Evolutionary conservation across 371 early-diverging fungal genomes (phyloP).

Genomic region (Mortierella sp.): DNA sequence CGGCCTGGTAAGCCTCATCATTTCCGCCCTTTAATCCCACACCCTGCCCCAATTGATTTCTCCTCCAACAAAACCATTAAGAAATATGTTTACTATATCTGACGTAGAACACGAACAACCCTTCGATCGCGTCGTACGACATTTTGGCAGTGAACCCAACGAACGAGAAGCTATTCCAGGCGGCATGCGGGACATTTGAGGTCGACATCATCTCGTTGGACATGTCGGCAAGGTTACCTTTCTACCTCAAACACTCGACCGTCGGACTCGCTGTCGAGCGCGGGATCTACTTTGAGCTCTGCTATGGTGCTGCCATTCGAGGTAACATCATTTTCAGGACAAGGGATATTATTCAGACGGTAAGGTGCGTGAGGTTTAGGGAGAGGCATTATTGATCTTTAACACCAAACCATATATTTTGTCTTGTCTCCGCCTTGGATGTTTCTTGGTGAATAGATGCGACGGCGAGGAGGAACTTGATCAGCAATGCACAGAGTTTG

Average conservation of each 20-base stretch:
- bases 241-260: conserved; percentile 77
- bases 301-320: conserved; percentile 81
- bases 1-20: conserved; percentile 64
- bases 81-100: neutral
- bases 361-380: neutral
- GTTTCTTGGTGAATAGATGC: conserved; percentile 60
- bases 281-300: conserved; percentile 91
- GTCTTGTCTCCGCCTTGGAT: neutral
- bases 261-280: conserved; percentile 80
- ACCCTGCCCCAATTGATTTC: neutral
- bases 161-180: conserved; percentile 81
- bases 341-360: too few species aligned
- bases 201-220: conserved; percentile 94
- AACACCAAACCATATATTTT: neutral
- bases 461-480: conserved; percentile 71
- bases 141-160: conserved; percentile 88
- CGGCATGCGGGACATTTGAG: conserved; percentile 83
- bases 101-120: conserved; percentile 64
- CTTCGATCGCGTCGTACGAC: conserved; percentile 74
- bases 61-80: neutral
- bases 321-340: conserved; percentile 58
- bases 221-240: conserved; percentile 79
- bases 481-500: conserved; percentile 81
- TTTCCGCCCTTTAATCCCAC: neutral
- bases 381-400: neutral